Base-by-base conservation (phyloP, 1,139 yeast genomes). In the Debaryomycetaceae sp. region DNA sequence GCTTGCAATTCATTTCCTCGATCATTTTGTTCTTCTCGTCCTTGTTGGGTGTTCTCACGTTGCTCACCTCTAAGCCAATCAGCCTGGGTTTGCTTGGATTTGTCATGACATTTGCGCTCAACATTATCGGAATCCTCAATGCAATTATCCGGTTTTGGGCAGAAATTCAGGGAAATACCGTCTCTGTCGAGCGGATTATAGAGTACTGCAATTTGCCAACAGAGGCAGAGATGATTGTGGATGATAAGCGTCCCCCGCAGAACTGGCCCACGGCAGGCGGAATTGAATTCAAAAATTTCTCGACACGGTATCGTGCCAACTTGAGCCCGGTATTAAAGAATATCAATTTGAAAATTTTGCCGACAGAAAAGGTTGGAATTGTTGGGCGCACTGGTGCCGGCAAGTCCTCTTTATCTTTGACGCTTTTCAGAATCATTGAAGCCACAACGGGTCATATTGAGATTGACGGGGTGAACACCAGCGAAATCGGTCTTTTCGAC, bases 321-420 rank as follows among this genome's bases (percentile, higher is more conserved):
- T 43, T 53, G 33, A 55, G 49, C 16, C 52, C 48, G 3, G 55
- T 53, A 2, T 40, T 53, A 32, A 48, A 42, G 29, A 36, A 47
- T 23, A 45, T 53, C 22, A 33, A 33, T n/a, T 30, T 51, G 27
- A 40, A 41, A 14, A 41, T 53, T 29, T 41, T 42, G 22, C 38
- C 53, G 2, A 38, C 43, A 4, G 56, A 53, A 32, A 53, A 53
- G 33, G 37, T 53, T 23, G 58, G 58, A 15, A 51, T 53, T 28
- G 58, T 53, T 22, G 58, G 58, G 4, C 39, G 58, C 32, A 53
- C 58, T 4, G 58, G 58, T 13, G 58, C 58, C 1, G 58, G 58
- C 16, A 53, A 53, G 34, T 49, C 55, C 5, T 47, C 57, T 3
- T 43, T 53, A 26, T 49, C 56, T 1, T 43, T 51, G 32, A 55